Percentiles rank a stretch among this genome's conserved stretches.
These are phyloP conservation scores for Penicillium sp. DNA, from an alignment of 2,329 filamentous ascomycete species.

Conservation along the genomic window DNA sequence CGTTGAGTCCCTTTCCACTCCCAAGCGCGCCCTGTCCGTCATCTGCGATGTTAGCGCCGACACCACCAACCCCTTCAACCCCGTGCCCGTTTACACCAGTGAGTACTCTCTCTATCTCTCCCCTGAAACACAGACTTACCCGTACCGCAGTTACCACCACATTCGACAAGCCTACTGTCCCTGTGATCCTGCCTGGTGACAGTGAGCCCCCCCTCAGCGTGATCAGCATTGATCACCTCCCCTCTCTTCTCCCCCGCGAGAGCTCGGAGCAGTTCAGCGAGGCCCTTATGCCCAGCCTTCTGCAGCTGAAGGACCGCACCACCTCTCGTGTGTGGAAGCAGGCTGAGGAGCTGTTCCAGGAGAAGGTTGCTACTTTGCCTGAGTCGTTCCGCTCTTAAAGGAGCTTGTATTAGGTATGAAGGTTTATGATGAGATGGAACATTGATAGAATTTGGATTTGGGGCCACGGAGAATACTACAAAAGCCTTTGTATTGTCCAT, in stretches of 20 bases:
- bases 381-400: slow-evolving; percentile 26
- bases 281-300: slow-evolving; percentile 73
- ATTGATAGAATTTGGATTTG: slow-evolving; percentile 17
- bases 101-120: background rate
- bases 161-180: slow-evolving; percentile 83
- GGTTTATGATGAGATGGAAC: slow-evolving; percentile 14
- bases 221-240: slow-evolving; percentile 85
- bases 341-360: slow-evolving; percentile 79
- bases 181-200: slow-evolving; percentile 56
- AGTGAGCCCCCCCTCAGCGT: slow-evolving; percentile 67
- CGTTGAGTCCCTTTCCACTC: slow-evolving; percentile 63
- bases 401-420: slow-evolving; percentile 1
- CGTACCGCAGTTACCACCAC: slow-evolving; percentile 65
- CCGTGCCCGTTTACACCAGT: slow-evolving; percentile 70
- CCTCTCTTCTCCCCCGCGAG: slow-evolving; percentile 80
- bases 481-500: slow-evolving; percentile 14
- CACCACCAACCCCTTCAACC: slow-evolving; percentile 50
- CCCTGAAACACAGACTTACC: background rate
- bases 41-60: slow-evolving; percentile 69
- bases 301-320: slow-evolving; percentile 73
- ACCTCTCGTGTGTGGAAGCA: slow-evolving; percentile 76
- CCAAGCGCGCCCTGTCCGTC: slow-evolving; percentile 72
- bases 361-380: slow-evolving; percentile 74
- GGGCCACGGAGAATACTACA: slow-evolving; percentile 8
- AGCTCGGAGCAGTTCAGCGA: slow-evolving; percentile 81